Evolutionary conservation across 768 basidiomycete species (phyloP), one percentile per base, ranked within the genome.

Genomic region (Lanmaoa pseudosensibilis): DNA sequence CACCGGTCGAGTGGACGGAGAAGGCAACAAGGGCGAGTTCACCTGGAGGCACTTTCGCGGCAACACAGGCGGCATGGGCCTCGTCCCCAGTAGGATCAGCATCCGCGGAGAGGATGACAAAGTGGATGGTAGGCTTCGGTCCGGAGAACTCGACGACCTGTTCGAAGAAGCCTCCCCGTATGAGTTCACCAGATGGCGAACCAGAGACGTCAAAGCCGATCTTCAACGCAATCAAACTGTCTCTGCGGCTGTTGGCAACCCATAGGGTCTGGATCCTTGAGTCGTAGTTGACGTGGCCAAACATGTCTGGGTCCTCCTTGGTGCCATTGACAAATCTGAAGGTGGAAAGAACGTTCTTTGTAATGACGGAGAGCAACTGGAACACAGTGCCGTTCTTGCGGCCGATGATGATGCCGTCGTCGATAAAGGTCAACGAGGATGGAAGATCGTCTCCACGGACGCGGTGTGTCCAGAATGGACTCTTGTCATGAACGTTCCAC

Each of bases 1-100:
- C 92, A 37, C 92, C 92, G n/a, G 82, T 83, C 18, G 88, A 86
- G 67, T 93, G 92, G n/a, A 94, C 90, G 3, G 88, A 90, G 74
- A 92, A 94, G 32, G 89, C 90, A 6, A 92, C 88, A 49, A 94
- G 78, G 25, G 90, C 89, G 37, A 92, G 76, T 60, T 92, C 87
- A 39, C 88, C 87, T 2, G 86, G 83, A 7, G 80, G 78, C 6
- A 92, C 78, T 65, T 92, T 92, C 3, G 90, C 90, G 4, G 90
- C 90, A 21, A 90, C 79, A 60, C 90, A 92, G 7, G 90, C 90
- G 11, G 90, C 90, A 64, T 87, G 84, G 0, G 90, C 89, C 69
- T 92, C 90, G 51, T 88, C 86, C 15, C 90, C 90, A 54, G 83
- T 81, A 3, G 90, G 90, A 70, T 92, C 91, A 5, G 88, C 85